These are phyloP conservation scores for Rhizopus arrhizus DNA, from an alignment of 371 early-diverging fungal genomes.

Conservation along the genomic window DNA sequence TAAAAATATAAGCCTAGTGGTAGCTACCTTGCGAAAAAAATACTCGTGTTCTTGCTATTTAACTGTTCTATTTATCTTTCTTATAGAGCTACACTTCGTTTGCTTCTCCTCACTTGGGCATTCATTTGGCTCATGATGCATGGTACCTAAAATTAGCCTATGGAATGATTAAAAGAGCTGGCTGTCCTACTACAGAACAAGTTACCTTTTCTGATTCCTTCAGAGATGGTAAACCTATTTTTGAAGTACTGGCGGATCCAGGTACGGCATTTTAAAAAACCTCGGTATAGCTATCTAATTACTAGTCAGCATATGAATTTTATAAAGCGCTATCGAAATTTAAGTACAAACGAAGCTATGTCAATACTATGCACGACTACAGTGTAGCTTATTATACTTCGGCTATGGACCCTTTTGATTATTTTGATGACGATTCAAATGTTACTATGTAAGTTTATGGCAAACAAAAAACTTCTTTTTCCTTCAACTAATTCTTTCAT, in stretches of 20 bases:
- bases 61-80: too few species aligned
- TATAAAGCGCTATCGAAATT: constrained; percentile 3
- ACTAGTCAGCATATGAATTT: neutral
- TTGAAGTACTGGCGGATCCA: constrained; percentile 7
- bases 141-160: neutral
- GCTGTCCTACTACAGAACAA: constrained; percentile 2
- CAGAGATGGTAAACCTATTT: neutral
- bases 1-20: constrained; percentile 6
- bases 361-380: constrained; percentile 1
- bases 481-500: too few species aligned
- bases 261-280: neutral
- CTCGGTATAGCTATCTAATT: neutral
- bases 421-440: constrained; percentile 6
- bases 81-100: constrained; percentile 6
- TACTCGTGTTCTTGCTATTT: too few species aligned
- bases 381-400: constrained; percentile 8
- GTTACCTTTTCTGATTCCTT: constrained; percentile 1
- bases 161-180: neutral
- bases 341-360: constrained; percentile 9
- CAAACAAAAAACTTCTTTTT: too few species aligned
- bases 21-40: neutral
- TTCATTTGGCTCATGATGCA: constrained; percentile 1
- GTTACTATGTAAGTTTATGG: constrained; percentile 3
- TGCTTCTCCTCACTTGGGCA: constrained; percentile 13
- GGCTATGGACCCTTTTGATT: constrained; percentile 2